These are phyloP conservation scores for Didymella lethalis DNA, from an alignment of 2,329 filamentous ascomycete genomes.

Conservation along the genomic window DNA sequence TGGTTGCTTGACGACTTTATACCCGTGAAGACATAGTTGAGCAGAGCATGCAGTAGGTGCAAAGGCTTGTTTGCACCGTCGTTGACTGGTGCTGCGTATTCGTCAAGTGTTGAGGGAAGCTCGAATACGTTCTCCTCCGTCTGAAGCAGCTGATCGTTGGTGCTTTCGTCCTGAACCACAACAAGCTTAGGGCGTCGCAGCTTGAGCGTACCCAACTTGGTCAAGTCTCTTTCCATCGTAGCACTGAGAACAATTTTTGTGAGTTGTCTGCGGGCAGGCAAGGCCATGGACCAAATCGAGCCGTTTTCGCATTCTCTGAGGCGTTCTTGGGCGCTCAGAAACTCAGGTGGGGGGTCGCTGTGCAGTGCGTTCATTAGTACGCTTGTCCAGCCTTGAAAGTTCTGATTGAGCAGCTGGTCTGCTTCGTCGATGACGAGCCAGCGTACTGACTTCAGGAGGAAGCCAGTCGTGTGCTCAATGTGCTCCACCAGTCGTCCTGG, in stretches of 20 bases:
- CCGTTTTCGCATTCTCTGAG: constrained; percentile 56
- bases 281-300: constrained; percentile 43
- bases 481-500: constrained; percentile 93
- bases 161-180: constrained; percentile 68
- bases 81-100: constrained; percentile 59
- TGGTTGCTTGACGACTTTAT: constrained; percentile 30
- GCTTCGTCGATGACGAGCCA: constrained; percentile 96
- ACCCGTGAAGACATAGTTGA: constrained; percentile 57
- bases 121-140: constrained; percentile 56
- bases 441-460: constrained; percentile 76
- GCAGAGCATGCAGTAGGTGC: constrained; percentile 80
- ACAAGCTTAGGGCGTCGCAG: constrained; percentile 78
- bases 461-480: constrained; percentile 81
- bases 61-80: constrained; percentile 71
- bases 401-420: constrained; percentile 88
- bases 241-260: constrained; percentile 89
- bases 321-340: constrained; percentile 62
- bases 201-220: constrained; percentile 76
- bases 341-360: constrained; percentile 56
- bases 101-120: constrained; percentile 62
- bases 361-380: constrained; percentile 69
- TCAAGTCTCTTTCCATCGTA: constrained; percentile 88
- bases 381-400: constrained; percentile 89
- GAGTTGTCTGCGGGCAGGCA: constrained; percentile 56
- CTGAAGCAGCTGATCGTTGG: constrained; percentile 30